Evolutionary conservation across 805 yeast genomes (phyloP).

Genomic region (Metschnikowia cubensis): DNA sequence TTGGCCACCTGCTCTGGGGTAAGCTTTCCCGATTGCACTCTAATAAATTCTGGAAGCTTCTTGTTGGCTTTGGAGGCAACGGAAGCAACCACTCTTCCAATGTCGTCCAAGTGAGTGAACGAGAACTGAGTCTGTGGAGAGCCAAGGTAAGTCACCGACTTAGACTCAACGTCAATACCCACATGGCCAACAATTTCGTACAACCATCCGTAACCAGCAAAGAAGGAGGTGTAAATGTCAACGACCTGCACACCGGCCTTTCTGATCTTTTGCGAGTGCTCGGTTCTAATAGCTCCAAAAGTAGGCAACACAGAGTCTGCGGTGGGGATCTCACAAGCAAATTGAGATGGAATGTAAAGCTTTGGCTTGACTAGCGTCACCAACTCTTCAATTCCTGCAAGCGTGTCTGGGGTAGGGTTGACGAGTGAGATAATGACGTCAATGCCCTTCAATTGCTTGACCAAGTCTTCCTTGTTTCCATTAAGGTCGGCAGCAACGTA

Average conservation of each 20-base stretch:
- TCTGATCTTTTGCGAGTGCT: slow-evolving; percentile 38
- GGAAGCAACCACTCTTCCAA: slow-evolving; percentile 42
- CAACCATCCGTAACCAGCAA: slow-evolving; percentile 28
- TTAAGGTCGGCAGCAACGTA: slow-evolving; percentile 35
- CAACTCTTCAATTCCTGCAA: slow-evolving; percentile 33
- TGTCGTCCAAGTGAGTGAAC: too few relatives aligned
- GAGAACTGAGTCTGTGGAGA: too few relatives aligned
- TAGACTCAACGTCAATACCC: slow-evolving; percentile 29
- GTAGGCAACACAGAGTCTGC: slow-evolving; percentile 29
- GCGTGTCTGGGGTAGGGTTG: slow-evolving; percentile 27
- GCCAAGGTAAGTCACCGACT: too few relatives aligned
- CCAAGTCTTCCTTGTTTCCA: slow-evolving; percentile 18
- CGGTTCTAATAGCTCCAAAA: slow-evolving; percentile 28
- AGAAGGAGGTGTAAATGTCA: slow-evolving; percentile 39
- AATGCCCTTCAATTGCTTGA: slow-evolving; percentile 39
- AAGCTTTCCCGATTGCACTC: slow-evolving; percentile 39
- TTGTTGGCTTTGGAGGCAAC: slow-evolving; percentile 31
- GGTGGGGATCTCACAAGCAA: slow-evolving; percentile 45
- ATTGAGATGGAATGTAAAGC: slow-evolving; percentile 45
- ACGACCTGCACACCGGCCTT: slow-evolving; percentile 44
- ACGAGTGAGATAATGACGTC: slow-evolving; percentile 50
- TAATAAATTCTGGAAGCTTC: slow-evolving; percentile 40
- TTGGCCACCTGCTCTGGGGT: too few relatives aligned
- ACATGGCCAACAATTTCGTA: slow-evolving; percentile 21
- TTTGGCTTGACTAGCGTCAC: slow-evolving; percentile 30